Conservation (phyloP, 1,284 basidiomycete species). For the Rhodotorula glutinis region DNA sequence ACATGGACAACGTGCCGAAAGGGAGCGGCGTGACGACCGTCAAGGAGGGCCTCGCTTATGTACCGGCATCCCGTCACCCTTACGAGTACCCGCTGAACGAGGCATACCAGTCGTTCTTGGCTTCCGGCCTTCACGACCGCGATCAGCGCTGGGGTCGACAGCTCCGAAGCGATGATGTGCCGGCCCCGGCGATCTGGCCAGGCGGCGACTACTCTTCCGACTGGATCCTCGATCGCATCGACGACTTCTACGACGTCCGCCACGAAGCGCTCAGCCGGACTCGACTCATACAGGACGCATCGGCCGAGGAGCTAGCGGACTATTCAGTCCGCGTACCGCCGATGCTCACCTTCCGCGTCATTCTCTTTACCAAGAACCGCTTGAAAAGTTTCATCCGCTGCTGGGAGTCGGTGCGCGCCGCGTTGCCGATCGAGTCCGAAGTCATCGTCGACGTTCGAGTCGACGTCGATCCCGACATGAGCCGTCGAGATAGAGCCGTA, state of each 20-base stretch:
- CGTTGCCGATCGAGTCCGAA: not conserved
- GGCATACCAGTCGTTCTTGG: slow-evolving; percentile 2
- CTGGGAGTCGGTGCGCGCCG: slow-evolving; percentile 1
- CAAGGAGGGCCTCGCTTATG: slow-evolving; percentile 14
- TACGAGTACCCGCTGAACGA: slow-evolving; percentile 10
- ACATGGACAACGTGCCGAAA: slow-evolving; percentile 16
- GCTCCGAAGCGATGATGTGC: not conserved
- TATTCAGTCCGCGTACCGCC: not conserved
- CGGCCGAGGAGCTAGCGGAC: not conserved
- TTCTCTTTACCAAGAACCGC: slow-evolving; percentile 6
- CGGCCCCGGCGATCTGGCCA: not conserved
- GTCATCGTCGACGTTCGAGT: not conserved
- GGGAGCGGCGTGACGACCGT: slow-evolving; percentile 2
- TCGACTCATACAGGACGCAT: not conserved
- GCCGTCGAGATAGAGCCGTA: not conserved
- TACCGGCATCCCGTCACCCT: not conserved
- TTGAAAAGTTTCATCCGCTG: slow-evolving; percentile 1
- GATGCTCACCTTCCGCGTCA: not conserved
- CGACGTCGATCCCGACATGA: not conserved
- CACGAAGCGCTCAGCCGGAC: slow-evolving; percentile 15
- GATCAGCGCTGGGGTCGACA: not conserved
- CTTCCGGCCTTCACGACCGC: not conserved
- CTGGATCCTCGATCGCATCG: slow-evolving; percentile 18
- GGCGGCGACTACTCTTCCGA: not conserved
- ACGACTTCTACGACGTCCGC: slow-evolving; percentile 14